A percentile compares a stretch with the other conserved stretches of the same genome.
Conservation (phyloP, 345 rosid genomes). For the Erodium maritimum region DNA sequence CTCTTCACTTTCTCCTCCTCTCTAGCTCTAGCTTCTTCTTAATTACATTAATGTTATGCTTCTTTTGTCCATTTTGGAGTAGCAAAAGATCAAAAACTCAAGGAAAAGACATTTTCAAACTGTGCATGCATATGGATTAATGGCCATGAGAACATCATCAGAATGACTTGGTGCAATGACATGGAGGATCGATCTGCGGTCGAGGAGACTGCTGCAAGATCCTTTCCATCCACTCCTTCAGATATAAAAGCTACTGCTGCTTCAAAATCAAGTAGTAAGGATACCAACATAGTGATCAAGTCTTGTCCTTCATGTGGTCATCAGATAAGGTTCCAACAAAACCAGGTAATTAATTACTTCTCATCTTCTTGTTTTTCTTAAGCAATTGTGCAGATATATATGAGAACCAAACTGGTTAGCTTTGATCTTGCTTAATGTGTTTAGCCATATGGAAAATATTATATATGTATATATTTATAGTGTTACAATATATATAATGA, state of each 20-base stretch:
- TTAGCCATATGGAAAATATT: too few relatives aligned
- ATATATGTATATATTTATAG: too few relatives aligned
- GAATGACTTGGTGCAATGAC: conserved; percentile 95
- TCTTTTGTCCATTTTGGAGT: conserved; percentile 26
- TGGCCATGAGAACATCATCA: too few relatives aligned
- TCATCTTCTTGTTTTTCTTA: too few relatives aligned
- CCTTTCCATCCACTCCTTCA: conserved; percentile 15
- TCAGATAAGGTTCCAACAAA: conserved; percentile 60
- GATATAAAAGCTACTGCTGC: conserved; percentile 8
- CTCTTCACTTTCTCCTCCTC: conserved; percentile 7
- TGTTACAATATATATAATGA: too few relatives aligned
- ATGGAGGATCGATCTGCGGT: conserved; percentile 23
- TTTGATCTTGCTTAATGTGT: too few relatives aligned
- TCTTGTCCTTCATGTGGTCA: conserved; percentile 94
- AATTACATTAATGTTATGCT: too few relatives aligned
- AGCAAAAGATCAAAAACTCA: conserved; percentile 1
- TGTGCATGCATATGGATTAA: not conserved
- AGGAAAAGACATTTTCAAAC: too few relatives aligned
- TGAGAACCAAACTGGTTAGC: too few relatives aligned
- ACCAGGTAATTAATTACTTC: too few relatives aligned
- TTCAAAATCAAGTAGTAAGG: conserved; percentile 26
- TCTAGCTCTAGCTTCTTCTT: conserved; percentile 4
- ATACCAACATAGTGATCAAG: conserved; percentile 16
- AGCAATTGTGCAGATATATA: too few relatives aligned
- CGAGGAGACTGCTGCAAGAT: conserved; percentile 30